Percentiles rank a stretch among this genome's conserved stretches.
Conservation (phyloP, 306 rosid genomes). For the Astragalus membranaceus region DNA sequence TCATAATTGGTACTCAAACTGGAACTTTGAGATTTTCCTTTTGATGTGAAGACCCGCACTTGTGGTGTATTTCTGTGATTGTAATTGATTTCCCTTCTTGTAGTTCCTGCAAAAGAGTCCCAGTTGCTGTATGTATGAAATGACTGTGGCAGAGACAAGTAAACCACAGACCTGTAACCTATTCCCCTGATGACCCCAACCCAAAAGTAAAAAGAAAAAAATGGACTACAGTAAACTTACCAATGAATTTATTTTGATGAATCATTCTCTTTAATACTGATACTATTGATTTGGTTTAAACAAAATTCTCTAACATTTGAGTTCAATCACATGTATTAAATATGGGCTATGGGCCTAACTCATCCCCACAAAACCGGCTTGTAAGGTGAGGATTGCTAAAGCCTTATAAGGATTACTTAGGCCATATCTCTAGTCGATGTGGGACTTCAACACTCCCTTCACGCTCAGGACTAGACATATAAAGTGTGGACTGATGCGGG, state of each 20-base stretch:
- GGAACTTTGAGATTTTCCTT: neutral
- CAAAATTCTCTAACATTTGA: neutral
- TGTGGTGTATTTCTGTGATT: slow-evolving; percentile 4
- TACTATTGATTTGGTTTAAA: neutral
- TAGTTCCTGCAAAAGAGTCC: neutral
- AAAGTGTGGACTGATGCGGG: no score
- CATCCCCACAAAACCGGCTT: no score
- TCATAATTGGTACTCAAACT: neutral
- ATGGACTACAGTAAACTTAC: neutral
- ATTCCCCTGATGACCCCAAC: neutral
- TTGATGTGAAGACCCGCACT: neutral
- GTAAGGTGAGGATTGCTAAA: no score
- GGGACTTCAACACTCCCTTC: no score
- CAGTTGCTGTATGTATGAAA: neutral
- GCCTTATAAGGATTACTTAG: no score
- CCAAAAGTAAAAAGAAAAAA: neutral
- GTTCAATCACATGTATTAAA: neutral
- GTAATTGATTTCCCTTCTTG: neutral
- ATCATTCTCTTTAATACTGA: neutral
- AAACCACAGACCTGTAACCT: neutral
- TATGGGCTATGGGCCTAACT: no score
- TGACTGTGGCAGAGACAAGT: slow-evolving; percentile 10
- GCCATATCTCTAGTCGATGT: no score
- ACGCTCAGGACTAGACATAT: no score
- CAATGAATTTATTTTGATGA: neutral